Percentiles rank a stretch among this genome's conserved stretches.
Conservation (phyloP, 768 basidiomycete genomes). For the Tephrocybe sp. region DNA sequence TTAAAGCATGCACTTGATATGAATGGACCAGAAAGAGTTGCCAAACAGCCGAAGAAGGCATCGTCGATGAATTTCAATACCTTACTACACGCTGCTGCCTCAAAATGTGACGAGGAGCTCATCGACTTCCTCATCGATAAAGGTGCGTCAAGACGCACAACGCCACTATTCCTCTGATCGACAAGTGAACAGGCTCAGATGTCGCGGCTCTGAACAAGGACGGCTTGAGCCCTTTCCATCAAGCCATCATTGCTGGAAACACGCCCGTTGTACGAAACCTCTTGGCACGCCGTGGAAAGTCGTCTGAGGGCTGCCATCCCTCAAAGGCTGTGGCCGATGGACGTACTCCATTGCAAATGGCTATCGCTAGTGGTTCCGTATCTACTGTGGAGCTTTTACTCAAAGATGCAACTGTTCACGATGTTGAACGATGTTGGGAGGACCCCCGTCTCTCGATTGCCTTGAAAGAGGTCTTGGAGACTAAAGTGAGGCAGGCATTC, state of each 20-base stretch:
- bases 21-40: conserved; percentile 25
- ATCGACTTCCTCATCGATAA: conserved; percentile 34
- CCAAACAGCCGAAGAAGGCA: conserved; percentile 22
- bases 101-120: conserved; percentile 29
- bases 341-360: conserved; percentile 35
- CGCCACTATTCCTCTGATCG: not conserved
- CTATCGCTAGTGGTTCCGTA: conserved; percentile 27
- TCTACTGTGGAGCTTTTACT: conserved; percentile 32
- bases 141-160: conserved; percentile 22
- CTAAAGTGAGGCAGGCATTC: conserved; percentile 24
- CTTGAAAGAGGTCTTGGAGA: conserved; percentile 29
- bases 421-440: conserved; percentile 36
- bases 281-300: conserved; percentile 29
- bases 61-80: conserved; percentile 25
- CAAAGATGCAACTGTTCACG: conserved; percentile 39
- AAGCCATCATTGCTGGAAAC: conserved; percentile 33
- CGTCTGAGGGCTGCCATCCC: conserved; percentile 32
- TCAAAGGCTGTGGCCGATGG: conserved; percentile 35
- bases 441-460: conserved; percentile 16
- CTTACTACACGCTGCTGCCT: conserved; percentile 36
- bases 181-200: conserved; percentile 28
- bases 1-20: conserved; percentile 32
- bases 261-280: conserved; percentile 31
- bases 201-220: conserved; percentile 29
- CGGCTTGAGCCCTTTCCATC: conserved; percentile 34